A percentile compares a stretch with the other conserved stretches of the same genome.
Evolutionary conservation across 2,329 filamentous ascomycete genomes (phyloP).

Genomic region (Colletotrichum sp.): DNA sequence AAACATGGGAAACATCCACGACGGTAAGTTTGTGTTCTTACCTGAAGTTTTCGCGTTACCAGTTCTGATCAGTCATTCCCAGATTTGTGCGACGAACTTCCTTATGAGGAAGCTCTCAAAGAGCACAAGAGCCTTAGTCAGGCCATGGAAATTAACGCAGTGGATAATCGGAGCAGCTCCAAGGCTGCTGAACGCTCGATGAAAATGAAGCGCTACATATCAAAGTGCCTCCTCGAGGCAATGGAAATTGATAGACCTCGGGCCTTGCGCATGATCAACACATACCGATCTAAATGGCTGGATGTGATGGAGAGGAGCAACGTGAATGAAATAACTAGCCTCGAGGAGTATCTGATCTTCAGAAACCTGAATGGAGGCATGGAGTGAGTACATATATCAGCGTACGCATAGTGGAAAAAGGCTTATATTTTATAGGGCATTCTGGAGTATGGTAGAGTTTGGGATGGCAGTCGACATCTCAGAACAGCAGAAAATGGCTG

Average conservation of each 20-base stretch:
- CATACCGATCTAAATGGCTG: neutral
- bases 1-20: slow-evolving; percentile 7
- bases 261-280: slow-evolving; percentile 1
- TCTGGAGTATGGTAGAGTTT: slow-evolving; percentile 9
- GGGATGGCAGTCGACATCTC: neutral
- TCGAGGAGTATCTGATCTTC: slow-evolving; percentile 1
- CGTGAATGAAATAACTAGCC: neutral
- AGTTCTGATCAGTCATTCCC: neutral
- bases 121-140: neutral
- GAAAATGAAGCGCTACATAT: slow-evolving; percentile 1
- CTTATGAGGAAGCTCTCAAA: neutral
- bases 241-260: neutral
- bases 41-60: rapidly evolving
- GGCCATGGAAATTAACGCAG: neutral
- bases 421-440: neutral
- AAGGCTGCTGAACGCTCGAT: neutral
- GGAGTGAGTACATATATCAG: neutral
- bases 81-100: slow-evolving; percentile 1
- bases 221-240: neutral
- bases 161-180: neutral
- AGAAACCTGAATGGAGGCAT: slow-evolving; percentile 7
- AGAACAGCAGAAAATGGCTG: neutral
- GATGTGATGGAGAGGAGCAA: neutral
- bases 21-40: neutral
- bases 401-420: rapidly evolving